Percentiles rank a stretch among this genome's conserved stretches.
Evolutionary conservation across 495 filamentous ascomycete species (phyloP).

Genomic region (Trichoderma orchidacearum): DNA sequence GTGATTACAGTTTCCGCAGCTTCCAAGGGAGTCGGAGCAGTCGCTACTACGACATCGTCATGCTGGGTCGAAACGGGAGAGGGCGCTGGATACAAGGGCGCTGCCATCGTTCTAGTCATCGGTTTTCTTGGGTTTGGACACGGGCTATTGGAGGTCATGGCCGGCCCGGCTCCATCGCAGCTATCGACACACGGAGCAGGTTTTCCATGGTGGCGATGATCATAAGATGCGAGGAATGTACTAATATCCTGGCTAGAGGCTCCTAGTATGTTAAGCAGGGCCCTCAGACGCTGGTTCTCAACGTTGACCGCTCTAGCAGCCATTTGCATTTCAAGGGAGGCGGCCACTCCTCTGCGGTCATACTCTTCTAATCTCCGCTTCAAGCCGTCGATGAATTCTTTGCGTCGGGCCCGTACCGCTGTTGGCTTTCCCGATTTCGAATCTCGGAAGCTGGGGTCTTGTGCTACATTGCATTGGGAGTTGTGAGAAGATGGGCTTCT

Average conservation of each 20-base stretch:
- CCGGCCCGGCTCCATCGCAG: too few species aligned
- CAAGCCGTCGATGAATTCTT: constrained; percentile 46
- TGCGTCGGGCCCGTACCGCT: constrained; percentile 48
- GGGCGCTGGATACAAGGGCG: too few species aligned
- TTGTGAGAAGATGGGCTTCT: neutral
- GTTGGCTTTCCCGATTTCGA: constrained; percentile 44
- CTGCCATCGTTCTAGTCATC: too few species aligned
- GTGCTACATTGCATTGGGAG: neutral
- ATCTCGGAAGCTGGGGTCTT: neutral
- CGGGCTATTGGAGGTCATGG: too few species aligned
- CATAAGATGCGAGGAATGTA: too few species aligned
- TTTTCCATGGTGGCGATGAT: too few species aligned
- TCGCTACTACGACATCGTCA: too few species aligned
- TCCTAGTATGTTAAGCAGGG: constrained; percentile 18
- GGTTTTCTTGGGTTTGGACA: too few species aligned
- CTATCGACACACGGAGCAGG: too few species aligned
- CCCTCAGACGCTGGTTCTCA: constrained; percentile 36
- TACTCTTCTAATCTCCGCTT: constrained; percentile 36
- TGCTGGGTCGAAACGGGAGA: too few species aligned
- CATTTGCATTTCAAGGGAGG: constrained; percentile 36
- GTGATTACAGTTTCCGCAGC: too few species aligned
- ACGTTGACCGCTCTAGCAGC: constrained; percentile 32
- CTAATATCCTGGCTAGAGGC: constrained; percentile 8
- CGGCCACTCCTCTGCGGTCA: constrained; percentile 35
- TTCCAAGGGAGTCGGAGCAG: too few species aligned